Conservation (phyloP, 495 filamentous ascomycete genomes). For the Stereocaulon alpinum region DNA sequence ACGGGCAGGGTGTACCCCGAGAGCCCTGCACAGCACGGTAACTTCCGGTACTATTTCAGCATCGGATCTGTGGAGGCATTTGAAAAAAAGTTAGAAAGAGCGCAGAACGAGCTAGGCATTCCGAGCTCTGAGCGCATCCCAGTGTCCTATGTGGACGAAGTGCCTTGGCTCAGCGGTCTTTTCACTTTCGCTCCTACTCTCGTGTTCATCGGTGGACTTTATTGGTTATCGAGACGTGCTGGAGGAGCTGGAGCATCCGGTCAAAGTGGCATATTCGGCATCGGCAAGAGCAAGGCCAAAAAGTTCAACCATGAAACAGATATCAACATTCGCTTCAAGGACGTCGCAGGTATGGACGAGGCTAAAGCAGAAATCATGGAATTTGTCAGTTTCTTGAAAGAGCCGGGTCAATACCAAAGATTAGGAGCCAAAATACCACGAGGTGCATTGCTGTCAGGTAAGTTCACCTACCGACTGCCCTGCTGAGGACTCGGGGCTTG, state of each 20-base stretch:
- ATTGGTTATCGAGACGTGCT: conserved; percentile 60
- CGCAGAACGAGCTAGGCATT: conserved; percentile 77
- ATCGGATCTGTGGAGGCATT: conserved; percentile 93
- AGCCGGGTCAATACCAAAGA: conserved; percentile 79
- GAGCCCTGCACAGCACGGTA: conserved; percentile 55
- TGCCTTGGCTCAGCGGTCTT: conserved; percentile 49
- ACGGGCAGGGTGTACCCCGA: conserved; percentile 70
- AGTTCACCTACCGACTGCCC: too few relatives aligned
- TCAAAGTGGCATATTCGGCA: conserved; percentile 78
- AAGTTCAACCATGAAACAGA: conserved; percentile 94
- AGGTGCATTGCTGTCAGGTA: conserved; percentile 43
- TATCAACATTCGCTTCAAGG: conserved; percentile 90
- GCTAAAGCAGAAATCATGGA: conserved; percentile 99
- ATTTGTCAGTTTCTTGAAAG: conserved; percentile 92
- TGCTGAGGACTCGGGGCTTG: too few relatives aligned
- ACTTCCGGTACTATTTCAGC: conserved; percentile 84
- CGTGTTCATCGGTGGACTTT: conserved; percentile 68
- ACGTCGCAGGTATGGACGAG: conserved; percentile 98
- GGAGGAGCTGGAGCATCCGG: conserved; percentile 53
- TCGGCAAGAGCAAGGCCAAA: conserved; percentile 90
- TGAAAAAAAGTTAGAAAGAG: conserved; percentile 75
- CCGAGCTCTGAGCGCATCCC: conserved; percentile 79
- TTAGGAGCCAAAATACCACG: conserved; percentile 96
- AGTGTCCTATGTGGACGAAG: conserved; percentile 72
- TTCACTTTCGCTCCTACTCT: conserved; percentile 75